Percentiles rank a stretch among this genome's conserved stretches.
These are phyloP conservation scores for Striga hermonthica DNA, from an alignment of 305 asterid species.

Conservation along the genomic window DNA sequence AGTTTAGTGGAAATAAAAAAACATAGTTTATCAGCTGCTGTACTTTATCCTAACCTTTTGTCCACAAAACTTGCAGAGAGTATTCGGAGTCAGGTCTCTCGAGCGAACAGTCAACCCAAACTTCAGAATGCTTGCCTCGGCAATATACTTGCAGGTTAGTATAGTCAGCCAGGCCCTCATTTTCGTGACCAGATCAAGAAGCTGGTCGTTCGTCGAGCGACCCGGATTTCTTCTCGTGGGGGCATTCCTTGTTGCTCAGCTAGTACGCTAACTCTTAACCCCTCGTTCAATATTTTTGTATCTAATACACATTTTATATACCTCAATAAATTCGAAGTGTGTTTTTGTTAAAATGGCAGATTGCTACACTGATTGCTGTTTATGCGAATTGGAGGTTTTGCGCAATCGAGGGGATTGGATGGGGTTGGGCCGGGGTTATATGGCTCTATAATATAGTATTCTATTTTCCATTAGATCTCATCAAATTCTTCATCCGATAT, in stretches of 20 bases:
- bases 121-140: slow-evolving; percentile 62
- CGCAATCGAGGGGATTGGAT: slow-evolving; percentile 65
- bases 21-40: too few species aligned
- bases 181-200: slow-evolving; percentile 66
- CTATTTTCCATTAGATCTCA: slow-evolving; percentile 54
- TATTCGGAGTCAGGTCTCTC: slow-evolving; percentile 56
- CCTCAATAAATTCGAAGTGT: slow-evolving; percentile 1
- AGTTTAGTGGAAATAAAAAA: too few species aligned
- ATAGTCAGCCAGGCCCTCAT: slow-evolving; percentile 71
- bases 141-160: slow-evolving; percentile 77
- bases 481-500: slow-evolving; percentile 58
- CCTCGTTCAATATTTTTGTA: slow-evolving; percentile 2
- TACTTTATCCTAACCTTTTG: too few species aligned
- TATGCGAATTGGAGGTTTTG: slow-evolving; percentile 61
- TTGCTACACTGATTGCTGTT: slow-evolving; percentile 62
- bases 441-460: slow-evolving; percentile 57
- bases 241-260: slow-evolving; percentile 64
- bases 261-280: slow-evolving; percentile 41
- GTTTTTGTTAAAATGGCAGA: slow-evolving; percentile 34
- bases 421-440: slow-evolving; percentile 75
- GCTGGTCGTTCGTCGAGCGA: slow-evolving; percentile 70
- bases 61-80: slow-evolving; percentile 37
- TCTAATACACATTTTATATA: slow-evolving; percentile 20
- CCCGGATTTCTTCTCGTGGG: slow-evolving; percentile 61
- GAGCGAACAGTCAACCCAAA: slow-evolving; percentile 37